Evolutionary conservation across 371 early-diverging fungal genomes (phyloP).

Genomic region (Mortierella sp.): DNA sequence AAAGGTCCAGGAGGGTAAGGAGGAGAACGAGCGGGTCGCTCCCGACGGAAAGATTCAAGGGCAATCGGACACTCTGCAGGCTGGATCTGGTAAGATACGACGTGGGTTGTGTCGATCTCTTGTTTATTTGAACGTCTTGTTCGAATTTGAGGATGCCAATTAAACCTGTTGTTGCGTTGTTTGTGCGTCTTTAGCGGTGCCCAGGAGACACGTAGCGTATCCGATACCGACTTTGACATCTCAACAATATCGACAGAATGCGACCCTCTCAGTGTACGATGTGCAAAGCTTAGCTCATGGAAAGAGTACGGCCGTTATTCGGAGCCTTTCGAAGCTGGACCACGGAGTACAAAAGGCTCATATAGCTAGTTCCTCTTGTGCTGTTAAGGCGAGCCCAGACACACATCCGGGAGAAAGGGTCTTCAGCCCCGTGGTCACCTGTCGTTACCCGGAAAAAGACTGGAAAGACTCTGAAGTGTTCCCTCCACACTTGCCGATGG

Average conservation of each 20-base stretch:
- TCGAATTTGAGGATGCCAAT: background rate
- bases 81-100: conserved; percentile 28
- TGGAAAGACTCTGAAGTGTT: conserved; percentile 59
- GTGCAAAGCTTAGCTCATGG: conserved; percentile 22
- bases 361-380: background rate
- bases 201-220: conserved; percentile 4
- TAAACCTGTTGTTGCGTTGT: background rate
- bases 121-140: background rate
- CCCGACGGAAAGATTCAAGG: background rate
- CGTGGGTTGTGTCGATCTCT: background rate
- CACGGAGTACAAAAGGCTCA: conserved; percentile 10
- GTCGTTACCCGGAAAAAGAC: conserved; percentile 30
- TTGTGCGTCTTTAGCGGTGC: background rate
- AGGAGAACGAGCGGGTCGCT: background rate
- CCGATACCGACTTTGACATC: background rate
- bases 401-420: conserved; percentile 23
- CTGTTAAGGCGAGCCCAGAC: background rate
- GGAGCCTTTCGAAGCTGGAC: conserved; percentile 37
- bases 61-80: conserved; percentile 9
- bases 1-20: conserved; percentile 16
- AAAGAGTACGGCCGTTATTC: conserved; percentile 31
- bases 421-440: conserved; percentile 23
- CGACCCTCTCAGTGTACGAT: conserved; percentile 25
- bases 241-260: conserved; percentile 3
- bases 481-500: conserved; percentile 78